Evolutionary conservation across 2,329 filamentous ascomycete genomes (phyloP), one percentile per base, ranked within the genome.

Genomic region (Cladosporium sp.): DNA sequence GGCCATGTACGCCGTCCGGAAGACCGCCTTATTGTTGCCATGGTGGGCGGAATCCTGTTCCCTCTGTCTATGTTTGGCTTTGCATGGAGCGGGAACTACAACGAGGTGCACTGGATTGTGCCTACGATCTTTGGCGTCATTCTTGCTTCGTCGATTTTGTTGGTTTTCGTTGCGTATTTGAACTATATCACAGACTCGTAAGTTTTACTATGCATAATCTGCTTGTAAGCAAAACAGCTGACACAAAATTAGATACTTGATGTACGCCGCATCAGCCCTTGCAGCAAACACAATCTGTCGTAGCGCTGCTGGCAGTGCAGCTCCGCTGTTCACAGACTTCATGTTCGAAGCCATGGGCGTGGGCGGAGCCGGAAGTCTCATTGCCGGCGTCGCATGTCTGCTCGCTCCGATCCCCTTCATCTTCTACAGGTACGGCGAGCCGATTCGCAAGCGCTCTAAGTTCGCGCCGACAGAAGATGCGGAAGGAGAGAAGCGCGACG

Each of bases 181-280:
- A 86, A 83, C 69, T 86, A 86, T 64, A 77, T 87, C 11, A 81
- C 84, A 53, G 84, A 86, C 70, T 76, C 79, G 1, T 53, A 32
- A n/a, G 26, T 30, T 26, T 10, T 5, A n/a, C 26, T 26, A 11
- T 21, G 21, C 16, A 53, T 8, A 11, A 18, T 28, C 18, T 18
- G 16, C 14, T 53, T n/a, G 2, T 18, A 6, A 53, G 5, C 3
- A n/a, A 30, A 7, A 18, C 16, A n/a, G 49, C 49, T 53, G 49
- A 53, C 49, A 53, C 10, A 16, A 30, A 7, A 7, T 3, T 26
- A 53, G 49, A n/a, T 86, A 86, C 65, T 76, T 68, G 25, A 77
- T 76, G 74, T 79, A 70, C 64, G 74, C 74, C 30, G 73, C 73
- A 3, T 68, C 67, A 23, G 73, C 74, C 0, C 48, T 75, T 14